Evolutionary conservation across 768 basidiomycete genomes (phyloP), one percentile per base, ranked within the genome.

Genomic region (Tremella fuciformis): DNA sequence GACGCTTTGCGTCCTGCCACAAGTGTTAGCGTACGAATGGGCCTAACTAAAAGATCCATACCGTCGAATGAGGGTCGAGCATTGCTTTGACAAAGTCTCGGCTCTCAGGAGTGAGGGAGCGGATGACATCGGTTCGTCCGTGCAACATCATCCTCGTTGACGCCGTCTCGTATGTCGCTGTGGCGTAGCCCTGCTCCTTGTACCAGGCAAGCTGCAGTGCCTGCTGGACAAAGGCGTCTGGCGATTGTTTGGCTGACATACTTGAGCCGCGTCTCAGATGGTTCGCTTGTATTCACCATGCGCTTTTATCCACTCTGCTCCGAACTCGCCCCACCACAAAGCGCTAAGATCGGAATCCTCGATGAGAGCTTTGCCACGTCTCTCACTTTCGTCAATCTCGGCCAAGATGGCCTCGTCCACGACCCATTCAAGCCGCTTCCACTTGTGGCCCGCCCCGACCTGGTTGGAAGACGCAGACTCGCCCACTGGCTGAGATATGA

Each of bases 81-180:
- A 91, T 90, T 2, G 84, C 82, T 18, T 87, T 82, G 4, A 91
- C 88, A 80, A 87, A 93, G 8, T 80, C 80, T 29, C 88, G 82
- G 59, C 87, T 87, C 62, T 91, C 88, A 18, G 77, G 78, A 51
- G 85, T 87, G 44, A 88, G 80, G 0, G 86, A 83, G 22, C 92
- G 84, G 53, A 97, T 85, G 0, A 89, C 91, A 72, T 97, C 93
- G 1, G 92, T 96, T 16, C 93, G 84, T 15, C 91, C 93, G 62
- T 86, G 84, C 59, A 86, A 80, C 79, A 93, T 93, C 75, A 88
- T 82, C 22, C 91, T 84, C 1, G 93, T 94, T 29, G 93, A 82
- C 0, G 86, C 89, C 0, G 92, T 96, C 77, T 97, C 93, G 74
- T 97, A 96, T 7, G 89, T 91, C 1, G 93, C 89, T 2, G 89